Conservation (phyloP, 2,329 filamentous ascomycete species). For the Trichoderma sp. region DNA sequence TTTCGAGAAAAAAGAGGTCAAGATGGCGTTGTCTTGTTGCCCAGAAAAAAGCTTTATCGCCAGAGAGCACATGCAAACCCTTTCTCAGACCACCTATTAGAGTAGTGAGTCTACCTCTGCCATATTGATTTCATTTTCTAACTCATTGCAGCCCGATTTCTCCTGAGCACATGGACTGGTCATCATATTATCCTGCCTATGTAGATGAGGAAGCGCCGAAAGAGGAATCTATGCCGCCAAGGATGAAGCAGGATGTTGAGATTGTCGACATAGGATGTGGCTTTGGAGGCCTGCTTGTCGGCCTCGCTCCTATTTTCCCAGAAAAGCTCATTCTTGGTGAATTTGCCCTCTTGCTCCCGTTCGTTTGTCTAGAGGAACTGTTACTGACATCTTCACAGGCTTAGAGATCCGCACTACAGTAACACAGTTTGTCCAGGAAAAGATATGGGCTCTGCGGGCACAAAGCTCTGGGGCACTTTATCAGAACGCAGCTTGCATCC, state of each 20-base stretch:
- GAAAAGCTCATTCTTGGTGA: constrained; percentile 79
- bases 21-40: constrained; percentile 62
- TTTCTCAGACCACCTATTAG: constrained; percentile 89
- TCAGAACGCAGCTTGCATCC: constrained; percentile 85
- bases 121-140: not conserved
- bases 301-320: constrained; percentile 78
- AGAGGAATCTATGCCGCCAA: constrained; percentile 34
- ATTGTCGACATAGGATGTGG: constrained; percentile 97
- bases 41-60: constrained; percentile 93
- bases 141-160: constrained; percentile 64
- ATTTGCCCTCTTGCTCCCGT: constrained; percentile 27
- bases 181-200: constrained; percentile 76
- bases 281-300: constrained; percentile 88
- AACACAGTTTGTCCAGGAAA: constrained; percentile 85
- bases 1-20: constrained; percentile 60
- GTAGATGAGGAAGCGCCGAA: constrained; percentile 45
- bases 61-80: constrained; percentile 97
- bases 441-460: constrained; percentile 76
- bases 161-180: constrained; percentile 90
- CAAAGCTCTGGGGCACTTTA: constrained; percentile 64
- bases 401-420: constrained; percentile 93
- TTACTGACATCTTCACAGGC: constrained; percentile 50
- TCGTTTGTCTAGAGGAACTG: not conserved
- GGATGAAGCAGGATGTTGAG: constrained; percentile 68
- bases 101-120: constrained; percentile 63